phyloP scores from a whole-genome alignment of 768 basidiomycete species.

The Hericium rajendrae region DNA sequence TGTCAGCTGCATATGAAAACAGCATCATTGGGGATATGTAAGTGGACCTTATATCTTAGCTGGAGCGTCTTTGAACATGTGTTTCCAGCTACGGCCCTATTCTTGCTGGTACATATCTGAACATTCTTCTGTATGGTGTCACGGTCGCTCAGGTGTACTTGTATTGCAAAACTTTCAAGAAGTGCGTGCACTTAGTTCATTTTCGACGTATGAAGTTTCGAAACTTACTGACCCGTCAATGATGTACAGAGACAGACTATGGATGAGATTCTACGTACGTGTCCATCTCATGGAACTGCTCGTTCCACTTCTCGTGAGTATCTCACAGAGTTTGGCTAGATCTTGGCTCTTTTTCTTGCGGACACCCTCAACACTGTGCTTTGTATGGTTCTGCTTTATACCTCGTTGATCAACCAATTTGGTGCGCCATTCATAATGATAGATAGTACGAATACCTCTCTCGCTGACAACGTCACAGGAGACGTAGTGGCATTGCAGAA shows the following conservation, averaged over 20 bases:
- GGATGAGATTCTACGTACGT: not conserved
- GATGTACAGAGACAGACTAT: not conserved
- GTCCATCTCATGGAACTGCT: not conserved
- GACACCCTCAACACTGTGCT: too few relatives aligned
- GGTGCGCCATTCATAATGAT: too few relatives aligned
- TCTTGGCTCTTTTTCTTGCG: too few relatives aligned
- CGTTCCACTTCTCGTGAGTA: not conserved
- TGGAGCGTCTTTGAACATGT: too few relatives aligned
- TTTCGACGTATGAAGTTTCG: not conserved
- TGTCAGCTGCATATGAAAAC: too few relatives aligned
- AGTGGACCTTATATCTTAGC: too few relatives aligned
- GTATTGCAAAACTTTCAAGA: not conserved
- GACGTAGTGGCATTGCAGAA: too few relatives aligned
- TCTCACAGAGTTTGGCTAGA: not conserved
- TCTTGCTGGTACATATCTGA: not conserved
- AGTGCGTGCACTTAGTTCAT: not conserved
- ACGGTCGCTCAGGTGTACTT: not conserved
- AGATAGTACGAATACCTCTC: too few relatives aligned
- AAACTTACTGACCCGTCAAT: not conserved
- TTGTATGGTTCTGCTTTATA: too few relatives aligned
- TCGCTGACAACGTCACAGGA: too few relatives aligned
- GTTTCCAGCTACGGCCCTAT: not conserved
- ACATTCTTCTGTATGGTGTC: not conserved
- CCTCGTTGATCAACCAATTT: too few relatives aligned
- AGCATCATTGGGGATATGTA: too few relatives aligned